Evolutionary conservation across 2,329 filamentous ascomycete species (phyloP).

Genomic region (Lasiodiplodia gonubiensis): DNA sequence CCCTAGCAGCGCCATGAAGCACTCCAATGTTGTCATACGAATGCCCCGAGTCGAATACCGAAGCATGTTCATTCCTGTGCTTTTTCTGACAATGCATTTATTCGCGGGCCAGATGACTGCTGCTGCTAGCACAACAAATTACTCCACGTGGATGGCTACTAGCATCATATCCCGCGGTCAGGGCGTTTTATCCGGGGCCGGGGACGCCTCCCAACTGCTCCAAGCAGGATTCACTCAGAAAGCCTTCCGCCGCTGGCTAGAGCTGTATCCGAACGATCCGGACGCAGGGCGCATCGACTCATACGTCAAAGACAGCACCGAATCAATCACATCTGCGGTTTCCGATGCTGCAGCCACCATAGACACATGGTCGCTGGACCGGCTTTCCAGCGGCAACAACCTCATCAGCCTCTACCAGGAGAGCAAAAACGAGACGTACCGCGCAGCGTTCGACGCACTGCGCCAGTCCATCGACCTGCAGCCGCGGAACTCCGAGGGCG

Average conservation of each 20-base stretch:
- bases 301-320: conserved; percentile 55
- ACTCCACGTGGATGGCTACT: conserved; percentile 53
- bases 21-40: neutral
- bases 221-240: conserved; percentile 50
- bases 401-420: conserved; percentile 55
- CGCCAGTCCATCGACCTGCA: conserved; percentile 56
- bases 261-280: conserved; percentile 53
- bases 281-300: conserved; percentile 51
- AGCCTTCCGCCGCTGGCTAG: conserved; percentile 54
- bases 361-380: conserved; percentile 37
- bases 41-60: neutral
- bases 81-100: neutral
- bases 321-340: conserved; percentile 56
- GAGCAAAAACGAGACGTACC: conserved; percentile 56
- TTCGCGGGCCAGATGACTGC: neutral
- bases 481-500: conserved; percentile 57
- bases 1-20: neutral
- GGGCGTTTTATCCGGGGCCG: conserved; percentile 37
- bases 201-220: conserved; percentile 38
- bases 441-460: conserved; percentile 54
- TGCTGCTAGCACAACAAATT: conserved; percentile 31
- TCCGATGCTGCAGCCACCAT: conserved; percentile 31
- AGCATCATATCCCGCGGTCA: conserved; percentile 53
- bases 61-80: neutral
- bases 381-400: conserved; percentile 61